Evolutionary conservation across 192 early-diverging fungal species (phyloP), one percentile per base, ranked within the genome.

Genomic region (Coemansia reversa): DNA sequence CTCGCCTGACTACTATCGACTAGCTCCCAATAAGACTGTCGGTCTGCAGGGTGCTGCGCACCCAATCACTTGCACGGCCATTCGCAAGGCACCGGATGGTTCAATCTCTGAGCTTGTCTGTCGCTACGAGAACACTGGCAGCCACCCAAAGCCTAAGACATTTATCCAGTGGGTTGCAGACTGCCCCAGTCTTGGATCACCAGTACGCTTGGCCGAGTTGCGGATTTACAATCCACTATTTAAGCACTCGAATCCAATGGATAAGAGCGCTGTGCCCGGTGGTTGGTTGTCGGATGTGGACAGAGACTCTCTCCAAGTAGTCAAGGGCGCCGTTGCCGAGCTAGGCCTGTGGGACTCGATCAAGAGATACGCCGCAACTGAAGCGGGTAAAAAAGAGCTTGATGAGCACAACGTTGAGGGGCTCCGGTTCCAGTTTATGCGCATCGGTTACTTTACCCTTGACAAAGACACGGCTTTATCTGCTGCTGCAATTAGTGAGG

Each of bases 141-240:
- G 76, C 65, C 58, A 62, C 23, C 66, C 79, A 58, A 92, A 93
- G 82, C 94, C 98, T 58, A 99, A 97, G 86, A 90, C 98, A 3
- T 98, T 91, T 79, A 98, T 99, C 83, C 98, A 99, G 74, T 99
- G 98, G 98, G 84, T 99, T 24, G 93, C 92, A 39, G 88, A 97
- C 62, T 92, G 90, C 23, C 83, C 86, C 30, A 86, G 87, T 65
- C 91, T 89, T 68, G 83, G 85, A 25, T 95, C 92, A 7, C 94
- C 97, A 18, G 89, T 97, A 18, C 75, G 79, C 25, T 67, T 98
- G 47, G 81, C 86, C 62, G 92, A 99, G 78, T 83, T 94, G 16
- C 86, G 93, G 50, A 72, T 93, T 32, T 97, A 94, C 84, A 84
- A 88, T 22, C 86, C 86, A 54, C 84, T 99, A 20, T 99, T 99